Percentiles rank a stretch among this genome's conserved stretches.
Evolutionary conservation across 352 stramenopile genomes (phyloP).

Genomic region (Phytophthora cajani): DNA sequence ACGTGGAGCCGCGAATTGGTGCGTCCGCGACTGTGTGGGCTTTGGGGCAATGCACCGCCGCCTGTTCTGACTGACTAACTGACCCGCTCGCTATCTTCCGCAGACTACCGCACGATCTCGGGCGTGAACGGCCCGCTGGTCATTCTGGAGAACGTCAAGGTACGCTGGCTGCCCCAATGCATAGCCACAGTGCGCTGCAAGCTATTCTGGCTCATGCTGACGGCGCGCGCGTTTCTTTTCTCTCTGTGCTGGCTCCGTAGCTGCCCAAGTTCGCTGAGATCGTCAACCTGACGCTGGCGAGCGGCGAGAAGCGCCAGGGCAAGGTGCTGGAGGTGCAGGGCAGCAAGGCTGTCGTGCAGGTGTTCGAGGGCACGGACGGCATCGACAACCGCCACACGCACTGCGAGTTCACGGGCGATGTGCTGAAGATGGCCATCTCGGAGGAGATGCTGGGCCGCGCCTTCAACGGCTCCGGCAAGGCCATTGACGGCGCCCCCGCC

Average conservation of each 20-base stretch:
- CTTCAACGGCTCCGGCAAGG: constrained; percentile 98
- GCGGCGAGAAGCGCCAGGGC: constrained; percentile 93
- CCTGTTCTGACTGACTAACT: neutral
- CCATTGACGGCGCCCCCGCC: constrained; percentile 97
- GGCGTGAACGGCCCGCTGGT: constrained; percentile 99
- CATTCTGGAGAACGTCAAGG: constrained; percentile 99
- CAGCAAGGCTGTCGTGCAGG: constrained; percentile 95
- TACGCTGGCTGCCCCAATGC: constrained; percentile 34
- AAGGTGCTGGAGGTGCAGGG: constrained; percentile 98
- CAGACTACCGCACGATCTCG: constrained; percentile 97
- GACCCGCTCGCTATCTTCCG: constrained; percentile 26
- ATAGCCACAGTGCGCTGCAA: neutral
- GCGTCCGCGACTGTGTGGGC: constrained; percentile 15
- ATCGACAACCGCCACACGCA: constrained; percentile 99
- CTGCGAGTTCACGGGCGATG: constrained; percentile 99
- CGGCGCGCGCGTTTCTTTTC: neutral
- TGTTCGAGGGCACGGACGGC: constrained; percentile 98
- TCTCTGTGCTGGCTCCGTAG: constrained; percentile 38
- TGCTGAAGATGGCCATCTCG: constrained; percentile 99
- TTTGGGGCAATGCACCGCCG: no score
- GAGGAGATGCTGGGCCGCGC: constrained; percentile 98
- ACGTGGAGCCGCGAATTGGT: constrained; percentile 87
- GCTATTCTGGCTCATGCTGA: neutral
- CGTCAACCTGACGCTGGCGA: constrained; percentile 97
- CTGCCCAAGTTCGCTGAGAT: constrained; percentile 98